Evolutionary conservation across 106 monocot genomes (phyloP).

Genomic region (Xerophyta viscosa): DNA sequence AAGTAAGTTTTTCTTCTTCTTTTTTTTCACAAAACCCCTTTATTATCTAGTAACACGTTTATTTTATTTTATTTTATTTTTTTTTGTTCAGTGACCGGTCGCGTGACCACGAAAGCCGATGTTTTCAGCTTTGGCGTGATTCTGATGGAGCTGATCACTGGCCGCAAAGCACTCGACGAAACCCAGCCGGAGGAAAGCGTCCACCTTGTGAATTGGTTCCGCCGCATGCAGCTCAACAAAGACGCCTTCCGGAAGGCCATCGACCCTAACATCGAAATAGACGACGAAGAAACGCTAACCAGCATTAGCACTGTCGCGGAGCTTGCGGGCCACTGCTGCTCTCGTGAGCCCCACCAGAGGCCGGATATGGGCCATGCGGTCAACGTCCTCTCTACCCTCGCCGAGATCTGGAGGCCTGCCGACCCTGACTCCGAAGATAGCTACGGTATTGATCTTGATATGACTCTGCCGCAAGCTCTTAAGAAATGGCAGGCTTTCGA

Average conservation of each 20-base stretch:
- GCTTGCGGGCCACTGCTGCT: constrained; percentile 72
- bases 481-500: constrained; percentile 74
- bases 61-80: no score
- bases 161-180: constrained; percentile 62
- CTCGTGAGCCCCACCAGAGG: constrained; percentile 54
- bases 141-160: constrained; percentile 73
- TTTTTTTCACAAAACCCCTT: no score
- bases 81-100: constrained; percentile 27
- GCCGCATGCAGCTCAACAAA: constrained; percentile 54
- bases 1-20: no score
- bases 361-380: constrained; percentile 81
- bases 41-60: no score
- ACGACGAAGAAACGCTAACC: constrained; percentile 41
- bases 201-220: constrained; percentile 76
- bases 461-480: constrained; percentile 64
- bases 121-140: constrained; percentile 79
- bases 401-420: constrained; percentile 55
- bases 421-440: constrained; percentile 57
- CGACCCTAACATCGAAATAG: constrained; percentile 42
- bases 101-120: constrained; percentile 62
- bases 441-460: constrained; percentile 57
- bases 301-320: constrained; percentile 50
- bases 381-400: constrained; percentile 50
- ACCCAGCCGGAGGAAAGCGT: constrained; percentile 61
- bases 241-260: constrained; percentile 45